Conservation (phyloP, 75 land plant species). For the Pinus taeda region DNA sequence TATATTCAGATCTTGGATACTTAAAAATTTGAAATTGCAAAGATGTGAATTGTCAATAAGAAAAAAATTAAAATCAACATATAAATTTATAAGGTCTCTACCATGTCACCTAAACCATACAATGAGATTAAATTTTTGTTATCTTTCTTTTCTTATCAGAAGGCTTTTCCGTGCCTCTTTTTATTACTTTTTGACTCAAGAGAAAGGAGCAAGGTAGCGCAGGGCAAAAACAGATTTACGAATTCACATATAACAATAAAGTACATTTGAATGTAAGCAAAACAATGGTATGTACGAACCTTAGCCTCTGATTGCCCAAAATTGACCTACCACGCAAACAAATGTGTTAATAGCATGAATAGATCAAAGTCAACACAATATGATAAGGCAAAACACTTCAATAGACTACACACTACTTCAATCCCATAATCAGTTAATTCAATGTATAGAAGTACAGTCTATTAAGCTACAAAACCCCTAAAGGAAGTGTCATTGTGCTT, state of each 20-base stretch:
- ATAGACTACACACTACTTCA: no score
- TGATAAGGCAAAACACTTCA: neutral
- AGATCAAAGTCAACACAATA: neutral
- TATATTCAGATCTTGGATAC: no score
- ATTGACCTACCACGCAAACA: slow-evolving; percentile 60
- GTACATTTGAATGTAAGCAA: no score
- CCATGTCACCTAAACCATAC: neutral
- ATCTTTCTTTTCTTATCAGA: neutral
- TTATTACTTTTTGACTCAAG: no score
- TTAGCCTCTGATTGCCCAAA: slow-evolving; percentile 94
- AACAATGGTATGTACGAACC: slow-evolving; percentile 40
- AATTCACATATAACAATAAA: no score
- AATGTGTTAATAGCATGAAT: neutral
- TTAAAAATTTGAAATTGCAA: no score
- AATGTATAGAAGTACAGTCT: no score
- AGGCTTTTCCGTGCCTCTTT: neutral
- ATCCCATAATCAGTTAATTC: no score
- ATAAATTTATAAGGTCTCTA: no score
- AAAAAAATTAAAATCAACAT: no score
- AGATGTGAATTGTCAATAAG: no score
- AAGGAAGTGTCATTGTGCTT: slow-evolving; percentile 10
- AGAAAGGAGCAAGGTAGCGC: no score
- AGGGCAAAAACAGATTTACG: neutral
- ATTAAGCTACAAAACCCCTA: neutral
- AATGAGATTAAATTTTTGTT: neutral